Base-by-base conservation (phyloP, 129 eudicot genomes). In the Helichrysum umbraculigerum region DNA sequence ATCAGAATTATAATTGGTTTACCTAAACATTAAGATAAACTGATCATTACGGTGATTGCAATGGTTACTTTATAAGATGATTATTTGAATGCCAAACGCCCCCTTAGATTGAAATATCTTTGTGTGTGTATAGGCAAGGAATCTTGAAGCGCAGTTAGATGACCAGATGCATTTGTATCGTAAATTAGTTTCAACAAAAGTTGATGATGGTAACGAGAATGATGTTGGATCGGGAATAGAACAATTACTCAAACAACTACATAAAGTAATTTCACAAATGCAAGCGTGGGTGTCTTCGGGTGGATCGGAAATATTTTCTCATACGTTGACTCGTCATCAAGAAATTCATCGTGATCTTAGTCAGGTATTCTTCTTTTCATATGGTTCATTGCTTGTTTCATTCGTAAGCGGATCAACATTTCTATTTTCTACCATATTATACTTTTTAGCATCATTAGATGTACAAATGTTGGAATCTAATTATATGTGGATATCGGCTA, bases 201-300 rank as follows among this genome's bases (percentile, higher is more conserved):
- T 51, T 47, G 96, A 83, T 39, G 82, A 78, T 68, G 78, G 83
- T 62, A 77, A 77, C 47, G 94, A 91, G 75, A 87, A 78, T 59
- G 86, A 85, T 72, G 86, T 95, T 76, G 99, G 89, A 78, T 83
- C 94, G 41, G 88, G 85, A 65, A 87, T 95, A 77, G 97, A 91
- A 22, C 92, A 87, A 42, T 79, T 91, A 7, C 83, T 95, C 29
- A 89, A 86, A 74, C 96, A 95, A 68, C 95, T 95, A 68, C 89
- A 91, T 58, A 85, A 86, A 75, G 95, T 95, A 33, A 91, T 86
- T 79, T 82, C 83, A 33, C 97, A 95, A 76, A 95, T 95, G 99
- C 94, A 92, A 85, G 88, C 89, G 16, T 95, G 88, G 97, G 96
- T 95, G 25, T 91, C 99, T 41, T 91, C 99, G 0, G 99, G 99